Conservation (phyloP, 192 early-diverging fungal genomes). For the Coemansia sp. region DNA sequence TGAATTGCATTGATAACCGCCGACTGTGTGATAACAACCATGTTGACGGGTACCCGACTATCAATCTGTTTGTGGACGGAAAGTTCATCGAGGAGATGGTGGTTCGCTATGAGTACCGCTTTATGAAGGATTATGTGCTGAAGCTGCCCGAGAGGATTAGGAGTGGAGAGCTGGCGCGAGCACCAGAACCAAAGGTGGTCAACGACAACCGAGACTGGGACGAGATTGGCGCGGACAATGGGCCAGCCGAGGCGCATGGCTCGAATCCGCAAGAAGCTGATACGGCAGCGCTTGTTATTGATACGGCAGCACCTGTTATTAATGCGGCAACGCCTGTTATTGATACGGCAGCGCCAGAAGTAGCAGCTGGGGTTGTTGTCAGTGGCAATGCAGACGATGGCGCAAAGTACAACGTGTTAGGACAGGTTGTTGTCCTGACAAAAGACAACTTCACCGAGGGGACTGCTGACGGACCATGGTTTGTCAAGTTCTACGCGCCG, state of each 20-base stretch:
- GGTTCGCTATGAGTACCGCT: slow-evolving; percentile 26
- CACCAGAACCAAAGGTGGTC: slow-evolving; percentile 26
- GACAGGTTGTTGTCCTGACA: slow-evolving; percentile 60
- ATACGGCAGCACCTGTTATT: not conserved
- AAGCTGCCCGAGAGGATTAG: slow-evolving; percentile 27
- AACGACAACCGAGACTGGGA: slow-evolving; percentile 51
- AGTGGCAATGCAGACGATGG: slow-evolving; percentile 10
- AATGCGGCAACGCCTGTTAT: not conserved
- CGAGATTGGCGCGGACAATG: slow-evolving; percentile 16
- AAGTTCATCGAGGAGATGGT: slow-evolving; percentile 42
- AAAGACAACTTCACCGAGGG: slow-evolving; percentile 54
- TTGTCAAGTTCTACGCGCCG: slow-evolving; percentile 86
- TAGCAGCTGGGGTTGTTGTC: not conserved
- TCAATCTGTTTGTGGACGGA: slow-evolving; percentile 58
- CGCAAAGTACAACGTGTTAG: slow-evolving; percentile 50
- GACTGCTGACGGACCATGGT: slow-evolving; percentile 70
- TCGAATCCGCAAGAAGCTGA: not conserved
- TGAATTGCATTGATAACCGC: slow-evolving; percentile 65
- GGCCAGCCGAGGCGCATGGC: not conserved
- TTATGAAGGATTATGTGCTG: slow-evolving; percentile 46
- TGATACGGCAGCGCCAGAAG: not conserved
- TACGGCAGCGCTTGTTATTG: not conserved
- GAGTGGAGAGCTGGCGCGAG: slow-evolving; percentile 27
- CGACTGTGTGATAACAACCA: slow-evolving; percentile 64
- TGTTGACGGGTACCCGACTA: slow-evolving; percentile 58